phyloP scores from a whole-genome alignment of 768 basidiomycete genomes.

The Termitomyces sp. region DNA sequence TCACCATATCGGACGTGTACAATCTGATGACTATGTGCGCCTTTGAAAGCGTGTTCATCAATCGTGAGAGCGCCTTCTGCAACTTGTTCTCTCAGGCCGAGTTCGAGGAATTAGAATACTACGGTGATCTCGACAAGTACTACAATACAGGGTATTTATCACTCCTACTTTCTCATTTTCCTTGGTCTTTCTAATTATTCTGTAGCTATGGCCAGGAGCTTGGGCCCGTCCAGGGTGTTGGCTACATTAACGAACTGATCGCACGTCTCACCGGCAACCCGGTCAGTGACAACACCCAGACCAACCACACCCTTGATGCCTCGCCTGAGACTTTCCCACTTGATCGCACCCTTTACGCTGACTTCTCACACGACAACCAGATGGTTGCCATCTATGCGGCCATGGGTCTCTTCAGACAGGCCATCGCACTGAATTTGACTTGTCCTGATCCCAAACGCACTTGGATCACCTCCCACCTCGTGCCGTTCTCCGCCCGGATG shows the following conservation, averaged over 20 bases:
- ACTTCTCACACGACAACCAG: conserved; percentile 86
- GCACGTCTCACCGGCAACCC: conserved; percentile 67
- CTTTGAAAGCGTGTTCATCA: conserved; percentile 67
- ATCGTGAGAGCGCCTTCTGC: conserved; percentile 63
- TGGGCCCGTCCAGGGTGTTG: conserved; percentile 79
- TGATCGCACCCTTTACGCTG: conserved; percentile 60
- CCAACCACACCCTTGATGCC: conserved; percentile 68
- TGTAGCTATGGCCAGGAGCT: conserved; percentile 62
- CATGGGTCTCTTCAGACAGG: conserved; percentile 50
- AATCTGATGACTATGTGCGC: conserved; percentile 73
- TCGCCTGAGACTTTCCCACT: conserved; percentile 70
- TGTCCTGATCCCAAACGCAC: conserved; percentile 29
- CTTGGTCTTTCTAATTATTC: neutral
- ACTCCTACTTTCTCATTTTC: neutral
- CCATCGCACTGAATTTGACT: conserved; percentile 28
- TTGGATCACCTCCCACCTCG: conserved; percentile 59
- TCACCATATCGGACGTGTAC: conserved; percentile 51
- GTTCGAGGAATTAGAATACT: conserved; percentile 66
- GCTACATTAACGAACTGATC: conserved; percentile 86
- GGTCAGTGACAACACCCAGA: conserved; percentile 69
- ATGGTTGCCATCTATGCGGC: conserved; percentile 76
- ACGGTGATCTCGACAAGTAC: conserved; percentile 72
- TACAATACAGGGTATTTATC: conserved; percentile 65
- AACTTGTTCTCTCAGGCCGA: conserved; percentile 61
- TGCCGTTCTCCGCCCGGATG: conserved; percentile 75